A percentile compares a stretch with the other conserved stretches of the same genome.
Evolutionary conservation across 1,284 basidiomycete species (phyloP).

Genomic region (Amylostereum areolatum): DNA sequence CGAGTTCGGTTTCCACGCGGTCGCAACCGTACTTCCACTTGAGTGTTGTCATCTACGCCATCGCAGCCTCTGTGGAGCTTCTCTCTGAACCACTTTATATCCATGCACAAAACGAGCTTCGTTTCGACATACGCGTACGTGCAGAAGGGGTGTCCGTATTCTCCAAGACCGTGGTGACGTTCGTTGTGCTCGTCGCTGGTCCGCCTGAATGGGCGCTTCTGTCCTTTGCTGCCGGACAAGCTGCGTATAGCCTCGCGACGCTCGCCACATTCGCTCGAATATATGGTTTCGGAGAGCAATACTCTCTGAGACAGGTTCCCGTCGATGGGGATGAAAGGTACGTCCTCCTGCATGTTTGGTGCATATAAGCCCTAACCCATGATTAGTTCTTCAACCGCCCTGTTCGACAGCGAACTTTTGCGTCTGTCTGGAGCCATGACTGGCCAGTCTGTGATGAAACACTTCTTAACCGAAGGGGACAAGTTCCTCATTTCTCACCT

Average conservation of each 20-base stretch:
- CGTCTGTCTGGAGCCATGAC: conserved; percentile 76
- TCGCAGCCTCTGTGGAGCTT: conserved; percentile 73
- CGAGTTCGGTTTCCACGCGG: conserved; percentile 19
- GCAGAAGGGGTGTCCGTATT: conserved; percentile 82
- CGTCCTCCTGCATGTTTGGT: conserved; percentile 9
- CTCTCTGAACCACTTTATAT: conserved; percentile 83
- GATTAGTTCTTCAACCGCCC: conserved; percentile 17
- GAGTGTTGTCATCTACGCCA: conserved; percentile 65
- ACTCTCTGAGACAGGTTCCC: conserved; percentile 16
- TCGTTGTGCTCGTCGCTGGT: conserved; percentile 53
- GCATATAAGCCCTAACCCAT: neutral
- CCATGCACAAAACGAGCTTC: conserved; percentile 62
- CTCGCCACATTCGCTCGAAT: conserved; percentile 26
- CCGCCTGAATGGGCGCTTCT: conserved; percentile 52
- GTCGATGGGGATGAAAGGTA: conserved; percentile 23
- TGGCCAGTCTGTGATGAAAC: conserved; percentile 84
- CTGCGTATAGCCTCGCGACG: conserved; percentile 51
- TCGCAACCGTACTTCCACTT: conserved; percentile 59
- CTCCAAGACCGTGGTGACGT: conserved; percentile 67
- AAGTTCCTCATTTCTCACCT: conserved; percentile 83
- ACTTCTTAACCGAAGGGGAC: conserved; percentile 93
- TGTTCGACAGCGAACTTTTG: conserved; percentile 48
- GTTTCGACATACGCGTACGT: conserved; percentile 63
- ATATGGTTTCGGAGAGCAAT: conserved; percentile 17
- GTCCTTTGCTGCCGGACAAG: conserved; percentile 80